Base-by-base conservation (phyloP, 352 stramenopile genomes). In the Globisporangium nagaii region DNA sequence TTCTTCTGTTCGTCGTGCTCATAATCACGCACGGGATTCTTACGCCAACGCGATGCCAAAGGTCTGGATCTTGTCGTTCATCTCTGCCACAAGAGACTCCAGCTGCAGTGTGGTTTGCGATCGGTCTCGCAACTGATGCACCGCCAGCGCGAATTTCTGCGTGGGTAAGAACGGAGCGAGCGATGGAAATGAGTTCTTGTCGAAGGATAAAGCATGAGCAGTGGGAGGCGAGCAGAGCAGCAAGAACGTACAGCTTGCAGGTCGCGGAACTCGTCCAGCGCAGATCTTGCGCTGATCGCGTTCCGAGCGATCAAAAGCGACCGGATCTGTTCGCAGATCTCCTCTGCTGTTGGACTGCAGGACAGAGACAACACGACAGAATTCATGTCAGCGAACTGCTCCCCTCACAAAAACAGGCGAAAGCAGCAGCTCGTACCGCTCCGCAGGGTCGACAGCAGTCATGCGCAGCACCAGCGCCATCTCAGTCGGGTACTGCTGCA, bases 381-480 rank as follows among this genome's bases (percentile, higher is more conserved):
- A 36, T 13, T 6, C 7, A 9, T 22, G 36, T 17, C 10, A 34
- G 2, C 22, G 36, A 2, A 46, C n/a, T 35, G 20, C 9, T 20
- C 31, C 13, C 28, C 13, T 6, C 8, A 31, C 30, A 43, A 7
- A 4, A 20, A 49, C 28, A 35, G 20, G 19, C 24, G 20, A 40
- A n/a, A n/a, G n/a, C n/a, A n/a, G n/a, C n/a, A n/a, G n/a, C n/a
- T 36, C 53, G 53, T 44, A 66, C 46, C 82, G 70, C 52, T 93
- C 83, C 4, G 61, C 63, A 8, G 83, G 83, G 25, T 93, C 79
- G 22, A 86, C 68, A 13, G 83, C 75, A 2, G 79, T 91, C 83
- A 93, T 93, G 31, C 73, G 72, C 19, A 88, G 58, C 24, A 93
- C 79, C 12, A 93, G 55, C 7, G 72, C 66, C 74, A 89, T 89